Evolutionary conservation across 2,329 filamentous ascomycete genomes (phyloP).

Genomic region (Cryphonectria naterciae): DNA sequence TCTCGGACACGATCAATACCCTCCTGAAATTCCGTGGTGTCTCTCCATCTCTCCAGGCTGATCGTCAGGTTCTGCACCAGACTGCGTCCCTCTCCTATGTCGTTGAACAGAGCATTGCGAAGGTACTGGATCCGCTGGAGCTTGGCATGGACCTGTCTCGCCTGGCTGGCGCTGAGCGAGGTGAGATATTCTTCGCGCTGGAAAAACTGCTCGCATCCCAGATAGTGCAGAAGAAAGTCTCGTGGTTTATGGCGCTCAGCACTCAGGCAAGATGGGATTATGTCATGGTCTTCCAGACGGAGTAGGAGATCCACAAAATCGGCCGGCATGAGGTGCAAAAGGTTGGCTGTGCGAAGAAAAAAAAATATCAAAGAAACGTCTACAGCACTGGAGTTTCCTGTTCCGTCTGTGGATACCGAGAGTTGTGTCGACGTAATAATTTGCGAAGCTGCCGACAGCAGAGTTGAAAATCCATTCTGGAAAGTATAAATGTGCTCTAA

Average conservation of each 20-base stretch:
- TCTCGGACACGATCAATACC: slow-evolving; percentile 21
- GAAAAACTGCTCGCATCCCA: slow-evolving; percentile 29
- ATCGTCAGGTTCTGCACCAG: slow-evolving; percentile 18
- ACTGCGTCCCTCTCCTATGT: slow-evolving; percentile 19
- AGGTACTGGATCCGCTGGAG: slow-evolving; percentile 22
- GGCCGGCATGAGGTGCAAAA: slow-evolving; percentile 17
- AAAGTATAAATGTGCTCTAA: not conserved
- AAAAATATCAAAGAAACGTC: not conserved
- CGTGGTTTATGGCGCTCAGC: slow-evolving; percentile 27
- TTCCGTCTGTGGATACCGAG: not conserved
- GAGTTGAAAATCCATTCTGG: not conserved
- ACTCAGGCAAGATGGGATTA: slow-evolving; percentile 26
- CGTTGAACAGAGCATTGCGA: slow-evolving; percentile 16
- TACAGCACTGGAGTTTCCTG: not conserved
- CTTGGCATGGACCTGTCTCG: slow-evolving; percentile 17
- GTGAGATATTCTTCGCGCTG: slow-evolving; percentile 25
- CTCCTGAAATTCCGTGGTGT: slow-evolving; percentile 23
- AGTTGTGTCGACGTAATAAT: not conserved
- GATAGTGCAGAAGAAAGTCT: slow-evolving; percentile 28
- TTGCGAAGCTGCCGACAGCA: not conserved
- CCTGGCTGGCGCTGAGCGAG: slow-evolving; percentile 17
- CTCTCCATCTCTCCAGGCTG: slow-evolving; percentile 22
- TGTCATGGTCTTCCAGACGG: slow-evolving; percentile 29
- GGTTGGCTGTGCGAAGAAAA: not conserved
- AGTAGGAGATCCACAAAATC: slow-evolving; percentile 17